Percentiles rank a stretch among this genome's conserved stretches.
phyloP scores from a whole-genome alignment of 2,329 filamentous ascomycete genomes.

The Monosporascus cannonballus region DNA sequence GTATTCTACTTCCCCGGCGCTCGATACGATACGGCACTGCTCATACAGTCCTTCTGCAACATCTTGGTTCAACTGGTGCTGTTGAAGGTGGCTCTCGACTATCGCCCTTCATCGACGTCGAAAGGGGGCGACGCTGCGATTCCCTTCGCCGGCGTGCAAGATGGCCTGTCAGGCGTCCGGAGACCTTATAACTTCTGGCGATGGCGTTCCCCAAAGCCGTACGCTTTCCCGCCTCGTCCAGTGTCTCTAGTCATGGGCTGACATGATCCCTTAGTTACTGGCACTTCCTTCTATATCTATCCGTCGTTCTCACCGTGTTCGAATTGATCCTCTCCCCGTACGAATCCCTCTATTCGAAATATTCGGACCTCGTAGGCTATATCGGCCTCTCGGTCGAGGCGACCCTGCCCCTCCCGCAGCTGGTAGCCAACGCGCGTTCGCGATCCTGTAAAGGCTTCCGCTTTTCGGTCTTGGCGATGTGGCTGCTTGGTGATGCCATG shows the following conservation, averaged over 20 bases:
- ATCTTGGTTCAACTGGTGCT: conserved; percentile 56
- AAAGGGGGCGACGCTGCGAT: conserved; percentile 54
- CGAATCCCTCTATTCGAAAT: conserved; percentile 52
- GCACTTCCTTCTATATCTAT: conserved; percentile 67
- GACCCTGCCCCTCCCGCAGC: conserved; percentile 74
- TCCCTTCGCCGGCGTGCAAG: conserved; percentile 55
- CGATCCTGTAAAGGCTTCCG: conserved; percentile 73
- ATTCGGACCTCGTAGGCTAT: conserved; percentile 64
- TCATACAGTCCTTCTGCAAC: conserved; percentile 61
- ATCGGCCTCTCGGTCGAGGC: conserved; percentile 75
- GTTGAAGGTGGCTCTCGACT: conserved; percentile 62
- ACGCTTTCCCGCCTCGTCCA: conserved; percentile 21
- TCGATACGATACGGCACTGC: conserved; percentile 56
- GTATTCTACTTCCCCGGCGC: conserved; percentile 67
- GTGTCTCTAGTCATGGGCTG: conserved; percentile 10
- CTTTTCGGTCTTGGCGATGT: conserved; percentile 67
- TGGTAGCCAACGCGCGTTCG: conserved; percentile 62
- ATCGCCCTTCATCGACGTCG: conserved; percentile 53
- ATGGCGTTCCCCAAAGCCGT: conserved; percentile 67
- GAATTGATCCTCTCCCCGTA: conserved; percentile 62
- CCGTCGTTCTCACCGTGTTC: conserved; percentile 51
- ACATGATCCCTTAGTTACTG: conserved; percentile 54
- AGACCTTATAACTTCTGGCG: conserved; percentile 79
- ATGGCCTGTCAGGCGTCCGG: conserved; percentile 34
- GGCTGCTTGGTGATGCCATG: conserved; percentile 75